Conservation (phyloP, 2,329 filamentous ascomycete genomes). For the Fusarium vanettenii region DNA sequence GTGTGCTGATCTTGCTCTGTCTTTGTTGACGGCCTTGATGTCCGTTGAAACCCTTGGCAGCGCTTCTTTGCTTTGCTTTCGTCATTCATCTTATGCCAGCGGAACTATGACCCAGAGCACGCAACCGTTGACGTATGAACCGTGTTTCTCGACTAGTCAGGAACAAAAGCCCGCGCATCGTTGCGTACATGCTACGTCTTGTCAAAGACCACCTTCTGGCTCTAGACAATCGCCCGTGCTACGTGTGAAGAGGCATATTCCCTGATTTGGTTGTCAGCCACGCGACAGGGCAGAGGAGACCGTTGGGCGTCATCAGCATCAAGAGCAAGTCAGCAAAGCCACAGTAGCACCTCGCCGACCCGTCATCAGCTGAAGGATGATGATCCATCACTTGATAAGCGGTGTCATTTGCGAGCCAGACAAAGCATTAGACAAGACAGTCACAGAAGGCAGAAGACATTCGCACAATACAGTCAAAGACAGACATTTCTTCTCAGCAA, state of each 20-base stretch:
- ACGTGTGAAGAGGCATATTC: constrained; percentile 19
- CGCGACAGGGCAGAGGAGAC: constrained; percentile 28
- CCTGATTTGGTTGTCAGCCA: constrained; percentile 38
- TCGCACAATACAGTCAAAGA: background rate
- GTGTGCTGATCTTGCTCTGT: constrained; percentile 16
- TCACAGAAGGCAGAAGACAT: background rate
- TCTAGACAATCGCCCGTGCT: constrained; percentile 20
- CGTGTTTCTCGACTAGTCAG: constrained; percentile 34
- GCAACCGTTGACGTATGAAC: constrained; percentile 34
- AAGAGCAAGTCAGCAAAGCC: constrained; percentile 12
- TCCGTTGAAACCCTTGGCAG: constrained; percentile 19
- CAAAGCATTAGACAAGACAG: constrained; percentile 9
- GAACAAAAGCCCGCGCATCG: constrained; percentile 32
- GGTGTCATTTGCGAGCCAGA: background rate
- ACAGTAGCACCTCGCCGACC: constrained; percentile 13
- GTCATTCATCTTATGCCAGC: constrained; percentile 24
- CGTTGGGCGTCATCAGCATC: constrained; percentile 25
- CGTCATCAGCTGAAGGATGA: constrained; percentile 34
- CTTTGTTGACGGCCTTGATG: constrained; percentile 12
- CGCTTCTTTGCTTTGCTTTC: constrained; percentile 15
- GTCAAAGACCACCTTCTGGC: constrained; percentile 25
- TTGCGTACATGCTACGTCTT: constrained; percentile 28
- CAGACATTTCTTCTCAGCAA: background rate
- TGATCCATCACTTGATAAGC: constrained; percentile 21
- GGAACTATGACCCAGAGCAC: constrained; percentile 17